Percentiles rank a stretch among this genome's conserved stretches.
These are phyloP conservation scores for Candida jianshihensis DNA, from an alignment of 805 yeast genomes.

Conservation along the genomic window DNA sequence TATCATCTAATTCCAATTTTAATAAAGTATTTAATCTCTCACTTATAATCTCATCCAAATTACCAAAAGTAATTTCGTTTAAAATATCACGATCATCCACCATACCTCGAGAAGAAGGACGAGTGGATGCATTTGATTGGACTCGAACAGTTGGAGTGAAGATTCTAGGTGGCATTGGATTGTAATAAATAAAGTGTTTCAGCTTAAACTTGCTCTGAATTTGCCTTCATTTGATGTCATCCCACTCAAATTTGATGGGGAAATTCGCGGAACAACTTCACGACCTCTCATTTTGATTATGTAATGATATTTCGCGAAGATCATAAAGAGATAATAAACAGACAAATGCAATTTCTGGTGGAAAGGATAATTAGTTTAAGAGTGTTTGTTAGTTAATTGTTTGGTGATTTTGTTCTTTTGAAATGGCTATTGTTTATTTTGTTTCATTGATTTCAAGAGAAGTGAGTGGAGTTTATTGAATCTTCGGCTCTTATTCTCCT, in stretches of 20 bases:
- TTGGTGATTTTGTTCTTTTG: too few relatives aligned
- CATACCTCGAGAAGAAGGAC: constrained; percentile 1
- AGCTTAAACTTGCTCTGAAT: too few relatives aligned
- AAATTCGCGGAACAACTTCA: too few relatives aligned
- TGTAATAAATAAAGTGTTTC: too few relatives aligned
- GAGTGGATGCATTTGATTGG: not conserved
- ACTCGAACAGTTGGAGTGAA: not conserved
- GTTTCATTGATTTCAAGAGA: constrained; percentile 49
- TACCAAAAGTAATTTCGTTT: constrained; percentile 19
- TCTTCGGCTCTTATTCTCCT: too few relatives aligned
- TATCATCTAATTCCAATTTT: constrained; percentile 5
- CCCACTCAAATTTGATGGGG: too few relatives aligned
- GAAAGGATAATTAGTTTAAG: not conserved
- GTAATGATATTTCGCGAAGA: too few relatives aligned
- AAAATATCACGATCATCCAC: constrained; percentile 15
- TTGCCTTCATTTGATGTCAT: too few relatives aligned
- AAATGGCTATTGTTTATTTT: constrained; percentile 35
- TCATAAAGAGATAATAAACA: too few relatives aligned
- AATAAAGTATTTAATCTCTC: constrained; percentile 15
- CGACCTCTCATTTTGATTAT: too few relatives aligned
- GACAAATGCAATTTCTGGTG: too few relatives aligned
- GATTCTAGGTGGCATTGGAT: constrained; percentile 26
- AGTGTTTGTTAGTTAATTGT: not conserved
- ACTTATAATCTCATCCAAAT: constrained; percentile 20
- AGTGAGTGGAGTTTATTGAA: constrained; percentile 14